Conservation (phyloP, 805 yeast genomes). For the Hagleromyces aurorensis region DNA sequence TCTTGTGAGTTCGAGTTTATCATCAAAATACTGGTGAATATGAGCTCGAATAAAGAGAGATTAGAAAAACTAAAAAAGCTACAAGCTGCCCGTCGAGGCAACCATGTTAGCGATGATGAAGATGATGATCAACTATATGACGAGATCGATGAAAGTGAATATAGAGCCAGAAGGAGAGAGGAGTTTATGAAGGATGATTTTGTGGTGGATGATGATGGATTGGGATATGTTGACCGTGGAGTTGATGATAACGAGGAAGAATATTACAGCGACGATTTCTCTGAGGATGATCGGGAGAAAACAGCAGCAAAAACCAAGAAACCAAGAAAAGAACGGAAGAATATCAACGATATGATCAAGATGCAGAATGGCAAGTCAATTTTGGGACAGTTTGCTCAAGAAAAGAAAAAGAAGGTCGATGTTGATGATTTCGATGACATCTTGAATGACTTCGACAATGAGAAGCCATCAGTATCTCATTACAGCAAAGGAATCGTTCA, state of each 20-base stretch:
- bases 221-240: conserved; percentile 91
- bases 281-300: conserved; percentile 22
- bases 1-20: no score
- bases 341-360: no score
- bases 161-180: conserved; percentile 66
- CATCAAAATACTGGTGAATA: no score
- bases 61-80: conserved; percentile 50
- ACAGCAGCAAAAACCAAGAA: conserved; percentile 19
- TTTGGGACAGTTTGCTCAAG: conserved; percentile 23
- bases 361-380: conserved; percentile 28
- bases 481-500: conserved; percentile 20
- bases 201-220: conserved; percentile 89
- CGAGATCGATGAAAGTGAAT: conserved; percentile 76
- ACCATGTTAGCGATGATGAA: conserved; percentile 18
- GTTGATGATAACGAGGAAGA: conserved; percentile 77
- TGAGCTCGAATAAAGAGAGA: conserved; percentile 37
- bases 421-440: conserved; percentile 62
- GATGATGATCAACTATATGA: conserved; percentile 61
- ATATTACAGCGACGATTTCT: conserved; percentile 52
- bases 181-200: conserved; percentile 85
- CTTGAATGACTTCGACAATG: conserved; percentile 42
- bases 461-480: no score
- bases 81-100: conserved; percentile 47
- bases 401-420: conserved; percentile 37
- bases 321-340: conserved; percentile 6